phyloP scores from a whole-genome alignment of 257 asterid species.

The Lavandula angustifolia region DNA sequence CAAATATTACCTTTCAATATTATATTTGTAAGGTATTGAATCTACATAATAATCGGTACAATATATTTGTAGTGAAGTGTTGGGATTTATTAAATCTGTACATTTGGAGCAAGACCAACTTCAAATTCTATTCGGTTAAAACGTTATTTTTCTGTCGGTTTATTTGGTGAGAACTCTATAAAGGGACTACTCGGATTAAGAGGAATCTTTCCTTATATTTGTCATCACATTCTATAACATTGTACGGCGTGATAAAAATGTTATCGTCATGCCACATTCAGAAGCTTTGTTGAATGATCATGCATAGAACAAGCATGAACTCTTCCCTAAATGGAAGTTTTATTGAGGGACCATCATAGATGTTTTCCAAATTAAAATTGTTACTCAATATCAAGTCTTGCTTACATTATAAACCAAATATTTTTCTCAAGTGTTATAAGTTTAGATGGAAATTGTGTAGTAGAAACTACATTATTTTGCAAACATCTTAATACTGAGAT shows the following conservation, averaged over 20 bases:
- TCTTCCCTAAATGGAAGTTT: neutral
- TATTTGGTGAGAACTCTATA: slow-evolving; percentile 11
- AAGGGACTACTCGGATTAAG: neutral
- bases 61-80: neutral
- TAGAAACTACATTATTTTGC: slow-evolving; percentile 22
- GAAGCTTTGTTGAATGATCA: slow-evolving; percentile 17
- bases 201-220: slow-evolving; percentile 10
- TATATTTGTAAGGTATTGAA: slow-evolving; percentile 4
- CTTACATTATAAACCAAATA: slow-evolving; percentile 19
- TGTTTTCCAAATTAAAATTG: slow-evolving; percentile 11
- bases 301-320: neutral
- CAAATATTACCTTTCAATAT: neutral
- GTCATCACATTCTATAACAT: neutral
- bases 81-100: slow-evolving; percentile 12
- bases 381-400: neutral
- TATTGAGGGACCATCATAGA: neutral
- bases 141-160: slow-evolving; percentile 5
- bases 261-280: slow-evolving; percentile 1
- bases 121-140: neutral
- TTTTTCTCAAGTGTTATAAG: slow-evolving; percentile 19
- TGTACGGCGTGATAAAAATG: neutral
- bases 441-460: slow-evolving; percentile 21
- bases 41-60: slow-evolving; percentile 15
- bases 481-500: slow-evolving; percentile 2
- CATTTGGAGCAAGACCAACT: slow-evolving; percentile 12